Conservation (phyloP, 2,329 filamentous ascomycete genomes). For the Ilyonectria robusta region DNA sequence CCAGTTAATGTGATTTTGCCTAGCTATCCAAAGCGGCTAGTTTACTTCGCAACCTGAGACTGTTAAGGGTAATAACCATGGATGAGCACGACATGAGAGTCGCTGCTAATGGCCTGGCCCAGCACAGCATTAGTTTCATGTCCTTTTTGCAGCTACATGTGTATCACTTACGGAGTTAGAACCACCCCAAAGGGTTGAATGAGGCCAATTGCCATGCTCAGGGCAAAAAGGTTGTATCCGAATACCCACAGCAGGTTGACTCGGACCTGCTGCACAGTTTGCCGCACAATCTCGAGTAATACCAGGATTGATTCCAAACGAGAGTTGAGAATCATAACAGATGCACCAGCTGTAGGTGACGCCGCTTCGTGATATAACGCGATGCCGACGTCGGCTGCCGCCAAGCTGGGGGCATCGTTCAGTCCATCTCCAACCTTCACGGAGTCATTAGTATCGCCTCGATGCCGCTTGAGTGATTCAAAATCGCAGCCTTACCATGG, state of each 20-base stretch:
- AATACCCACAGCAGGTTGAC: slow-evolving; percentile 20
- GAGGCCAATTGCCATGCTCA: slow-evolving; percentile 18
- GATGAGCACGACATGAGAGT: slow-evolving; percentile 7
- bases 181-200: slow-evolving; percentile 9
- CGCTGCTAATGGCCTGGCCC: slow-evolving; percentile 6
- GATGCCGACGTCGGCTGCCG: slow-evolving; percentile 16
- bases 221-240: slow-evolving; percentile 7
- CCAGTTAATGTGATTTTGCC: background rate
- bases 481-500: slow-evolving; percentile 4
- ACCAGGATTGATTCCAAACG: slow-evolving; percentile 9
- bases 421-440: slow-evolving; percentile 20
- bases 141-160: background rate
- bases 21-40: background rate
- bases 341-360: slow-evolving; percentile 10
- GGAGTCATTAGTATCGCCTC: background rate
- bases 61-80: slow-evolving; percentile 10
- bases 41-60: slow-evolving; percentile 11
- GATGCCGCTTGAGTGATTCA: background rate
- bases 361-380: slow-evolving; percentile 15
- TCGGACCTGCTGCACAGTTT: slow-evolving; percentile 13
- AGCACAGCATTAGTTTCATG: background rate
- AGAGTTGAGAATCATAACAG: slow-evolving; percentile 21
- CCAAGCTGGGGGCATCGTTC: slow-evolving; percentile 20
- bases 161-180: slow-evolving; percentile 11
- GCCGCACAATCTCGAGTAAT: slow-evolving; percentile 4